Evolutionary conservation across 495 filamentous ascomycete species (phyloP).

Genomic region (Talaromyces borbonicus): DNA sequence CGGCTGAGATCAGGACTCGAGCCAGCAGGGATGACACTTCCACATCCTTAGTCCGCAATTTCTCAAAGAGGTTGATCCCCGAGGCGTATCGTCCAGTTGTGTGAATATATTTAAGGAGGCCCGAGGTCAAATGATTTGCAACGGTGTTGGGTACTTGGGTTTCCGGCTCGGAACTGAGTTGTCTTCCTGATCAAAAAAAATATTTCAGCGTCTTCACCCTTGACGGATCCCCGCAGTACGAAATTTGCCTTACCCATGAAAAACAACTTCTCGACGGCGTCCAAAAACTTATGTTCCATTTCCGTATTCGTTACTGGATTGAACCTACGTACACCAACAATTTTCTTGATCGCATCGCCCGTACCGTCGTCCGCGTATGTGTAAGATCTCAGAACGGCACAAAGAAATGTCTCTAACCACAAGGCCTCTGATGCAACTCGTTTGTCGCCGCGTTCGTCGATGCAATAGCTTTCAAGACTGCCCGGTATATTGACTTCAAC

Average conservation of each 20-base stretch:
- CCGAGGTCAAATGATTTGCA: slow-evolving; percentile 88
- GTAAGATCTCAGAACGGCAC: slow-evolving; percentile 85
- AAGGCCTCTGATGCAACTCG: slow-evolving; percentile 81
- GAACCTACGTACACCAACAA: slow-evolving; percentile 88
- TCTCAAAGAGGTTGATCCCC: slow-evolving; percentile 96
- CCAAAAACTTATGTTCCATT: slow-evolving; percentile 91
- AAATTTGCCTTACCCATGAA: slow-evolving; percentile 65
- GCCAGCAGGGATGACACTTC: slow-evolving; percentile 91
- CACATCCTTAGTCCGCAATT: slow-evolving; percentile 78
- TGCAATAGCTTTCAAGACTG: slow-evolving; percentile 88
- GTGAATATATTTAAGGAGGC: slow-evolving; percentile 90
- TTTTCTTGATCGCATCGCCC: slow-evolving; percentile 84
- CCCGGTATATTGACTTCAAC: slow-evolving; percentile 95
- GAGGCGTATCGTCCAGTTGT: slow-evolving; percentile 93
- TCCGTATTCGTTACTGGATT: slow-evolving; percentile 97
- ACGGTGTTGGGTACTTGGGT: slow-evolving; percentile 96
- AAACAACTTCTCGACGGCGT: slow-evolving; percentile 89
- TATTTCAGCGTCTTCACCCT: background rate
- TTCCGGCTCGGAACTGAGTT: slow-evolving; percentile 91
- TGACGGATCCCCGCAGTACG: background rate
- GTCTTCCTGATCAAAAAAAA: slow-evolving; percentile 53
- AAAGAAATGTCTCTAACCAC: slow-evolving; percentile 96
- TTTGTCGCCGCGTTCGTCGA: slow-evolving; percentile 93
- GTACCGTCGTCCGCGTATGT: slow-evolving; percentile 92
- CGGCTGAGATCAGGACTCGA: slow-evolving; percentile 79